These are phyloP conservation scores for Fusarium foetens DNA, from an alignment of 2,329 filamentous ascomycete species.

Conservation along the genomic window DNA sequence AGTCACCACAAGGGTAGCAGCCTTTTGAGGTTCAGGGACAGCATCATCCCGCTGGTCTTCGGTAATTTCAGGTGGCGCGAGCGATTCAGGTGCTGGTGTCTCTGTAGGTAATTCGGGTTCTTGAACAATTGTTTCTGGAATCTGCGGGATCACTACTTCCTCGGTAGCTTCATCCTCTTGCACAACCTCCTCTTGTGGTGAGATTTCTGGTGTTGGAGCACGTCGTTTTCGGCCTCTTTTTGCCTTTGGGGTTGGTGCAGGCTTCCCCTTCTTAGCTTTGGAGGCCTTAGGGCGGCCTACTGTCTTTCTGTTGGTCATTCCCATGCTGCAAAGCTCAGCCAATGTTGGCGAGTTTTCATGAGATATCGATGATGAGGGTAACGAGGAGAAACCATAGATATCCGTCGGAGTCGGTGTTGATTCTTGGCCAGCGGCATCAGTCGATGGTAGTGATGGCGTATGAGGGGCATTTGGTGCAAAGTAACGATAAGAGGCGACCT, in stretches of 20 bases:
- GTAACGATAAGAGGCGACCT: slow-evolving; percentile 51
- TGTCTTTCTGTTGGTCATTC: slow-evolving; percentile 35
- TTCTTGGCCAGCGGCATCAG: not conserved
- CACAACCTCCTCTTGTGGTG: not conserved
- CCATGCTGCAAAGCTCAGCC: slow-evolving; percentile 44
- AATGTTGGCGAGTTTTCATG: slow-evolving; percentile 29
- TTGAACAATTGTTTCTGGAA: not conserved
- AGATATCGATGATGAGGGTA: slow-evolving; percentile 4
- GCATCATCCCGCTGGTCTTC: not conserved
- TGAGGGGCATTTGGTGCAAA: slow-evolving; percentile 31
- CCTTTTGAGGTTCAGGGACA: not conserved
- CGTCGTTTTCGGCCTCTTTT: slow-evolving; percentile 13
- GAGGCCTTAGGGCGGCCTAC: slow-evolving; percentile 43
- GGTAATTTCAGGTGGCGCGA: not conserved
- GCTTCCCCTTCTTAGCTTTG: slow-evolving; percentile 22
- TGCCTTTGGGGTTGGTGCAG: not conserved
- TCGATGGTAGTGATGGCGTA: not conserved
- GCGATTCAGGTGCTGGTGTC: not conserved
- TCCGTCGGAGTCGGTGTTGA: not conserved
- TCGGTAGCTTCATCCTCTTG: not conserved
- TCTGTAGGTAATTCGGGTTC: not conserved
- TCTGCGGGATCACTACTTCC: not conserved
- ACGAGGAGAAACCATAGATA: slow-evolving; percentile 33
- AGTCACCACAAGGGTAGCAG: slow-evolving; percentile 11
- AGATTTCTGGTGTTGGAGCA: not conserved